A percentile compares a stretch with the other conserved stretches of the same genome.
These are phyloP conservation scores for Trichosanthes cucumerina DNA, from an alignment of 306 rosid genomes.

Conservation along the genomic window DNA sequence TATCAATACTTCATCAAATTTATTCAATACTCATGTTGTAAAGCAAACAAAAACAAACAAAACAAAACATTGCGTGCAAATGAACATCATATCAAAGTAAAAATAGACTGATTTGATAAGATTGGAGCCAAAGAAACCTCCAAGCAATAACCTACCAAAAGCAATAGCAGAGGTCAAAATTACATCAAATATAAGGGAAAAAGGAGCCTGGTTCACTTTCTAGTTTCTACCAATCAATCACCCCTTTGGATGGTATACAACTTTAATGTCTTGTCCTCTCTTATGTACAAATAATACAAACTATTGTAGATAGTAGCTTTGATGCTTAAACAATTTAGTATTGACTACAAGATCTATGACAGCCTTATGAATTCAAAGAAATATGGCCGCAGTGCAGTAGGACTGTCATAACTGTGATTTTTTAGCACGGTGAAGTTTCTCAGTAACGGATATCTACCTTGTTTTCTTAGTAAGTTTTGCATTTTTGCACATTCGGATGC, in stretches of 20 bases:
- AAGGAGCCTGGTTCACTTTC: background rate
- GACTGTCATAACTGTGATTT: background rate
- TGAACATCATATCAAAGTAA: background rate
- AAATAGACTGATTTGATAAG: background rate
- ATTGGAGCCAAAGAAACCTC: background rate
- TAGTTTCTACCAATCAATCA: background rate
- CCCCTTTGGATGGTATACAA: background rate
- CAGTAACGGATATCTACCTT: slow-evolving; percentile 18
- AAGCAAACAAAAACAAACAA: background rate
- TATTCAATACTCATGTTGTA: background rate
- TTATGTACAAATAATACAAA: background rate
- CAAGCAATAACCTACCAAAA: background rate
- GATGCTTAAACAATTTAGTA: slow-evolving; percentile 2
- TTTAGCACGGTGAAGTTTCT: background rate
- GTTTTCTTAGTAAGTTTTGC: slow-evolving; percentile 64
- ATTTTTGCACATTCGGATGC: slow-evolving; percentile 87
- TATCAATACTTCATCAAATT: background rate
- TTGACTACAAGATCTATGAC: background rate
- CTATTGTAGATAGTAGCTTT: background rate
- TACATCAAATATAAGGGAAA: background rate
- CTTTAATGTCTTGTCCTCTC: background rate
- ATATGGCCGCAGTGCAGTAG: background rate
- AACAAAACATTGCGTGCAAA: background rate
- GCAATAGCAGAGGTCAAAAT: background rate
- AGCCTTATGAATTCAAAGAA: background rate